phyloP scores from a whole-genome alignment of 352 stramenopile genomes.

The Phytophthora hibernalis region DNA sequence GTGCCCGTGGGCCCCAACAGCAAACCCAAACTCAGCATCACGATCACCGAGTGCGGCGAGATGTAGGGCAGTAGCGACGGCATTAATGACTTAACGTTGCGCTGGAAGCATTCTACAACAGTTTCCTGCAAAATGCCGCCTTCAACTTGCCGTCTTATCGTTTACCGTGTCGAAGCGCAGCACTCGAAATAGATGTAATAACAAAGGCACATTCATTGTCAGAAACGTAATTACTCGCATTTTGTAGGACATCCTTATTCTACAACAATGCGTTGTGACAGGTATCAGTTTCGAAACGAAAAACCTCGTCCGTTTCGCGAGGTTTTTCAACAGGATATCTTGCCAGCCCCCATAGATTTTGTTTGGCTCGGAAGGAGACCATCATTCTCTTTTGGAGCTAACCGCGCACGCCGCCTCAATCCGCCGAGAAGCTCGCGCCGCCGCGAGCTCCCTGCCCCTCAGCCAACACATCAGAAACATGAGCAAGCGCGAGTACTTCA shows the following conservation, averaged over 20 bases:
- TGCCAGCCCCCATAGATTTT: conserved; percentile 39
- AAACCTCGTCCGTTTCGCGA: conserved; percentile 32
- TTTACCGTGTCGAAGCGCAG: not conserved
- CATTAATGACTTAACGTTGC: too few relatives aligned
- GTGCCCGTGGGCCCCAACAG: conserved; percentile 83
- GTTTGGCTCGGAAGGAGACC: conserved; percentile 40
- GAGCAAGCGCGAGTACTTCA: conserved; percentile 85
- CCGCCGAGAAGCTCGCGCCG: conserved; percentile 23
- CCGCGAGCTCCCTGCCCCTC: conserved; percentile 18
- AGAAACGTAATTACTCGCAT: not conserved
- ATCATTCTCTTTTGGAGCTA: conserved; percentile 44
- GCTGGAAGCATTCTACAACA: too few relatives aligned
- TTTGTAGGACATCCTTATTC: not conserved
- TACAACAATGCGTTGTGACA: not conserved
- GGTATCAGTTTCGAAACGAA: conserved; percentile 9
- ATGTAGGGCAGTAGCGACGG: conserved; percentile 52
- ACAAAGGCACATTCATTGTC: not conserved
- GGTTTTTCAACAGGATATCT: conserved; percentile 42
- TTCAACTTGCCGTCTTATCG: conserved; percentile 1
- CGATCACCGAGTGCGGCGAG: conserved; percentile 91
- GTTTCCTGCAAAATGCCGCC: too few relatives aligned
- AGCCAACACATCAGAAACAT: conserved; percentile 68
- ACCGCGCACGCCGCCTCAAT: conserved; percentile 7
- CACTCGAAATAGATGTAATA: not conserved
- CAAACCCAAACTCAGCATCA: conserved; percentile 90